Conservation (phyloP, 805 yeast genomes). For the Priceomyces medius region DNA sequence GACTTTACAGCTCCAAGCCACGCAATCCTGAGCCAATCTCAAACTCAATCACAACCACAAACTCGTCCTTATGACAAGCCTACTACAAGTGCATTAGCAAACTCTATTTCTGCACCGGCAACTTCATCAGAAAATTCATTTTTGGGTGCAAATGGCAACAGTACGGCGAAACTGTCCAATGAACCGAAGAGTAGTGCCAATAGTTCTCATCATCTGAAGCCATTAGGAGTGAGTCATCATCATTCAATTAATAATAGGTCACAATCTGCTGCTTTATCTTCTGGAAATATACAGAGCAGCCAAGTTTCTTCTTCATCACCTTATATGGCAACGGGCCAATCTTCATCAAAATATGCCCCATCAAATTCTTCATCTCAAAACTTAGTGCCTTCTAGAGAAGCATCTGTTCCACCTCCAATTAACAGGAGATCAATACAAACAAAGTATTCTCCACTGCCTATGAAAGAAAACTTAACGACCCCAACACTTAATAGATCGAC, state of each 20-base stretch:
- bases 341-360: slow-evolving; percentile 17
- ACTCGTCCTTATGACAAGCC: background rate
- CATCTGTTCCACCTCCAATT: slow-evolving; percentile 10
- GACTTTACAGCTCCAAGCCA: slow-evolving; percentile 28
- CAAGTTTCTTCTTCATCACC: background rate
- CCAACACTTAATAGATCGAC: no score
- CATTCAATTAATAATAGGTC: no score
- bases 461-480: background rate
- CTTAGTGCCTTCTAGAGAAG: slow-evolving; percentile 6
- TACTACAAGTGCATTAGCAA: background rate
- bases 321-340: background rate
- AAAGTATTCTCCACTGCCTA: background rate
- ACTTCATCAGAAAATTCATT: slow-evolving; percentile 6
- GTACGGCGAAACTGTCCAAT: background rate
- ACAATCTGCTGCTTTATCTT: no score
- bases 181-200: background rate
- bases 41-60: background rate
- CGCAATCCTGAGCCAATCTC: background rate
- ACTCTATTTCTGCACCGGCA: slow-evolving; percentile 5
- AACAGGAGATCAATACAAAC: slow-evolving; percentile 2
- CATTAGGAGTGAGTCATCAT: no score
- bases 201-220: no score
- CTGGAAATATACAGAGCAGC: background rate
- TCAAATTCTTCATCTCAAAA: slow-evolving; percentile 22
- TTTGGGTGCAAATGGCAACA: background rate